Evolutionary conservation across 2,329 filamentous ascomycete species (phyloP), one percentile per base, ranked within the genome.

Genomic region (Xylariaceae sp.): DNA sequence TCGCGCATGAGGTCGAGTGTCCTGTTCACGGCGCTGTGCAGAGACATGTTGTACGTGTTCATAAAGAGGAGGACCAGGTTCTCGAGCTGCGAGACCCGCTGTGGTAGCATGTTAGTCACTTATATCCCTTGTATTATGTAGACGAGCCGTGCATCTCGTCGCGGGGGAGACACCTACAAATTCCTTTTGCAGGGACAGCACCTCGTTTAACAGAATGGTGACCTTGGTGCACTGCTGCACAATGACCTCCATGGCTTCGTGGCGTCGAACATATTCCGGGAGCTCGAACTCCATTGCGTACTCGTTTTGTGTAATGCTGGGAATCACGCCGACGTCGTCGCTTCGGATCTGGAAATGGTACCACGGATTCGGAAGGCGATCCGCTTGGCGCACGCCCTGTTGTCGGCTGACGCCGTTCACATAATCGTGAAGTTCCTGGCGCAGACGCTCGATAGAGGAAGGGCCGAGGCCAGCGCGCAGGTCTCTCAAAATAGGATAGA

Each of bases 241-340:
- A 12, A 71, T 66, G 11, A 31, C 28, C 24, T 71, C 67, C 51
- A 71, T 62, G 6, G 69, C 67, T 50, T 70, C 67, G 19, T 70
- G 67, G 6, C 51, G 45, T 39, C 67, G 61, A 16, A 71, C 51
- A 3, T 54, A 44, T 7, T 70, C 67, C 2, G 67, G 68, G 1
- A 71, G 56, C 47, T 69, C 67, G 19, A 71, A 70, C 16, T 65
- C 67, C 68, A 71, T 70, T 3, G 68, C 67, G 29, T 62, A 71
- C 47, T 70, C 69, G 31, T 66, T 67, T 46, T 69, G 68, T 1
- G 67, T 69, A 17, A 71, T 69, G 53, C 63, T 68, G 8, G 68
- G 69, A 9, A 68, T 65, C 16, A 65, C 69, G 1, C 69, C 69
- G 2, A 71, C 67, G 28, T 71, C 68, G 45, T 65, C 67, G 23